phyloP scores from a whole-genome alignment of 2,329 filamentous ascomycete genomes.

The Colletotrichum tofieldiae region DNA sequence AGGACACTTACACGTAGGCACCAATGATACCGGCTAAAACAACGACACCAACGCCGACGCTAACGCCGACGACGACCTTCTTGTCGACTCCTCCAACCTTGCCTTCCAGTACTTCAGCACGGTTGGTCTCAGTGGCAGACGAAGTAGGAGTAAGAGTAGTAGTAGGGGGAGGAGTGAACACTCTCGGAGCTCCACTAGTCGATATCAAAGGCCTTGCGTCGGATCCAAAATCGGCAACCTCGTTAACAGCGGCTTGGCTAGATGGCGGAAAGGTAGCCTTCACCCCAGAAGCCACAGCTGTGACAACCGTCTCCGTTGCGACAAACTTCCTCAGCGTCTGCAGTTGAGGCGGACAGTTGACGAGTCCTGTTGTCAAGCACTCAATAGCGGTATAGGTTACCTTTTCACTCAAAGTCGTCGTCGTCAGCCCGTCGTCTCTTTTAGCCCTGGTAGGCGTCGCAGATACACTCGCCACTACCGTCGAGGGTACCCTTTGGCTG shows the following conservation, averaged over 20 bases:
- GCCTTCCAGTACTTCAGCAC: conserved; percentile 45
- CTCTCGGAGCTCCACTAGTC: conserved; percentile 9
- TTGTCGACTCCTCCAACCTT: conserved; percentile 56
- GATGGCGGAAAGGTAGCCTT: conserved; percentile 54
- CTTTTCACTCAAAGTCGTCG: conserved; percentile 49
- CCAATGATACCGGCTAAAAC: conserved; percentile 52
- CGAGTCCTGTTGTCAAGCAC: conserved; percentile 59
- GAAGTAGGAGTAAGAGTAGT: neutral
- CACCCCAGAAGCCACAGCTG: conserved; percentile 57
- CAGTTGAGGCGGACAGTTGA: conserved; percentile 66
- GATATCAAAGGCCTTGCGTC: conserved; percentile 14
- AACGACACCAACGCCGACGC: conserved; percentile 62
- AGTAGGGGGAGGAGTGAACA: conserved; percentile 9
- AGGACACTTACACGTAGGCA: conserved; percentile 18
- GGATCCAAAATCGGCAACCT: conserved; percentile 23
- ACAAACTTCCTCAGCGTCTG: conserved; percentile 61
- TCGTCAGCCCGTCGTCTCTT: conserved; percentile 52
- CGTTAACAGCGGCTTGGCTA: conserved; percentile 2
- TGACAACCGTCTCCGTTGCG: conserved; percentile 57
- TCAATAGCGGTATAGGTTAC: conserved; percentile 59
- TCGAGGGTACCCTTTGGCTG: conserved; percentile 38
- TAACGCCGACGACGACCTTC: conserved; percentile 64
- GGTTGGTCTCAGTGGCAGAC: neutral
- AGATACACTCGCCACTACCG: conserved; percentile 43
- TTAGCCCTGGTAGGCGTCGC: conserved; percentile 43